These are phyloP conservation scores for Penicillium sp. DNA, from an alignment of 2,329 filamentous ascomycete genomes.

Conservation along the genomic window DNA sequence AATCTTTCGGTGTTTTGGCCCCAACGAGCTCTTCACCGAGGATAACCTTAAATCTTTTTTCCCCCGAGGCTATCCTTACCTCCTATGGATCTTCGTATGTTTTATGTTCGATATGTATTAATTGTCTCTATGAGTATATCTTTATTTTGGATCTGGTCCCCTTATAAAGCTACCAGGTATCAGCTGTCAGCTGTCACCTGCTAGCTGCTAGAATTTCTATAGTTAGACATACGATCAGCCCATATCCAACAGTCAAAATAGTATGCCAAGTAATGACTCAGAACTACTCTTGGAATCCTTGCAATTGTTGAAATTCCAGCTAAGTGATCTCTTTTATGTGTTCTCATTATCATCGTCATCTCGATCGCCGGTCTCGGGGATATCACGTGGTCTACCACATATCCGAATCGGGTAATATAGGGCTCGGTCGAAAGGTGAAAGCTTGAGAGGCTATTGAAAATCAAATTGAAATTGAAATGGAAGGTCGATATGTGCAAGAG, in stretches of 20 bases:
- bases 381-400: not conserved
- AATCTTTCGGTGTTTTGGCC: conserved; percentile 13
- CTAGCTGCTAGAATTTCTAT: not conserved
- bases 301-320: not conserved
- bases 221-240: not conserved
- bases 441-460: not conserved
- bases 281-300: not conserved
- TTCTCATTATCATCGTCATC: not conserved
- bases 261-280: not conserved
- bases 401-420: not conserved
- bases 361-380: not conserved
- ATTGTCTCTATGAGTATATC: not conserved
- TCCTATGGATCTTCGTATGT: not conserved
- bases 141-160: not conserved
- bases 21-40: conserved; percentile 23
- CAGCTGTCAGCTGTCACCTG: not conserved
- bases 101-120: too few relatives aligned
- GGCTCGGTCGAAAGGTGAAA: not conserved
- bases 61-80: not conserved
- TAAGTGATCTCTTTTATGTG: not conserved
- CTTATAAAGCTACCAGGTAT: not conserved
- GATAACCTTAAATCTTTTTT: conserved; percentile 15
- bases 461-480: not conserved
- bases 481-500: not conserved
- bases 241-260: not conserved